Percentiles rank a stretch among this genome's conserved stretches.
Conservation (phyloP, 192 early-diverging fungal genomes). For the Diversispora eburnea region DNA sequence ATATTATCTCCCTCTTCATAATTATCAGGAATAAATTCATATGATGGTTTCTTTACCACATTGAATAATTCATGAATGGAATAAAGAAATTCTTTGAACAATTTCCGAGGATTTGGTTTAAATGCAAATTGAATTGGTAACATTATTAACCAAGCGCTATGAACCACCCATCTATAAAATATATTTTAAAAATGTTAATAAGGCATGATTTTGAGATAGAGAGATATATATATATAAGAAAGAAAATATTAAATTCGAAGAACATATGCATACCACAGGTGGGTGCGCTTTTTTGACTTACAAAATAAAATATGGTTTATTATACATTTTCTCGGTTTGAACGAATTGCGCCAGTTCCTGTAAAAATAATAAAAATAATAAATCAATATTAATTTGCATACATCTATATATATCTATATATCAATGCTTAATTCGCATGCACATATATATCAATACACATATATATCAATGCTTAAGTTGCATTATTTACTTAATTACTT, state of each 20-base stretch:
- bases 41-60: background rate
- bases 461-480: background rate
- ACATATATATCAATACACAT: background rate
- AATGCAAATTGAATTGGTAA: constrained; percentile 38
- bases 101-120: background rate
- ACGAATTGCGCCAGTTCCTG: constrained; percentile 58
- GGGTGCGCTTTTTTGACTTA: constrained; percentile 35
- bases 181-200: background rate
- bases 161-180: constrained; percentile 39
- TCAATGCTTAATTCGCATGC: too few species aligned
- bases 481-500: background rate
- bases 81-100: constrained; percentile 11
- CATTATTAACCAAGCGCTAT: constrained; percentile 40
- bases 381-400: background rate
- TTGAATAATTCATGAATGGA: constrained; percentile 19
- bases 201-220: background rate
- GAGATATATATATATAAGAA: background rate
- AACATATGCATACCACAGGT: too few species aligned
- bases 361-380: constrained; percentile 3
- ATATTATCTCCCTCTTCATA: background rate
- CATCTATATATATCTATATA: too few species aligned
- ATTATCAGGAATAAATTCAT: background rate
- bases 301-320: constrained; percentile 63
- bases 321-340: constrained; percentile 49
- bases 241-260: too few species aligned